These are phyloP conservation scores for Gossypioides kirkii DNA, from an alignment of 345 rosid genomes.

Conservation along the genomic window DNA sequence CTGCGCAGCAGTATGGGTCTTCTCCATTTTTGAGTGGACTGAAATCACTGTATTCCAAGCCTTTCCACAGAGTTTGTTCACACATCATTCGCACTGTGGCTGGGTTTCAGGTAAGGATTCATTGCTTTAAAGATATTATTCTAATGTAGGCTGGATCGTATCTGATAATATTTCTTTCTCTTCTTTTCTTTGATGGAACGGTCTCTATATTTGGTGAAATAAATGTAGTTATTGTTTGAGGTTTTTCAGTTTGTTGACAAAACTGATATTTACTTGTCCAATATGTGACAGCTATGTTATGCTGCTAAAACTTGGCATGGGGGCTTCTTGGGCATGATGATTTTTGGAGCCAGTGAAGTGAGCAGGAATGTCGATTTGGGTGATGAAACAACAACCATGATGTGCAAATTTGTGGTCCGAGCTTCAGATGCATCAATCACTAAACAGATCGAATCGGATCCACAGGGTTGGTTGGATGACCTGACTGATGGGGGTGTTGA, in stretches of 20 bases:
- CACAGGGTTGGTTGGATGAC: constrained; percentile 95
- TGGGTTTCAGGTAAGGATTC: constrained; percentile 75
- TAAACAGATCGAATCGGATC: constrained; percentile 86
- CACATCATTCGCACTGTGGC: constrained; percentile 93
- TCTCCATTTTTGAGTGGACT: constrained; percentile 91
- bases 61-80: constrained; percentile 92
- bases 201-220: not conserved
- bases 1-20: constrained; percentile 95
- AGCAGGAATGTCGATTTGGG: constrained; percentile 97
- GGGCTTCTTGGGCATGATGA: constrained; percentile 89
- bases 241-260: not conserved
- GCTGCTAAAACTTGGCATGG: constrained; percentile 99
- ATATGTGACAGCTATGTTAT: constrained; percentile 65
- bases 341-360: constrained; percentile 98
- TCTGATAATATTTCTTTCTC: too few relatives aligned
- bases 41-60: constrained; percentile 83
- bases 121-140: not conserved
- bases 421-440: constrained; percentile 94
- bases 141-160: too few relatives aligned
- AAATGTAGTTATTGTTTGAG: not conserved
- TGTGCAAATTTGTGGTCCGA: constrained; percentile 94
- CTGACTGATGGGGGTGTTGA: constrained; percentile 90
- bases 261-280: not conserved
- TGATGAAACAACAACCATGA: constrained; percentile 93
- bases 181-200: too few relatives aligned